These are phyloP conservation scores for Ligustrum vulgare DNA, from an alignment of 257 asterid genomes.

Conservation along the genomic window DNA sequence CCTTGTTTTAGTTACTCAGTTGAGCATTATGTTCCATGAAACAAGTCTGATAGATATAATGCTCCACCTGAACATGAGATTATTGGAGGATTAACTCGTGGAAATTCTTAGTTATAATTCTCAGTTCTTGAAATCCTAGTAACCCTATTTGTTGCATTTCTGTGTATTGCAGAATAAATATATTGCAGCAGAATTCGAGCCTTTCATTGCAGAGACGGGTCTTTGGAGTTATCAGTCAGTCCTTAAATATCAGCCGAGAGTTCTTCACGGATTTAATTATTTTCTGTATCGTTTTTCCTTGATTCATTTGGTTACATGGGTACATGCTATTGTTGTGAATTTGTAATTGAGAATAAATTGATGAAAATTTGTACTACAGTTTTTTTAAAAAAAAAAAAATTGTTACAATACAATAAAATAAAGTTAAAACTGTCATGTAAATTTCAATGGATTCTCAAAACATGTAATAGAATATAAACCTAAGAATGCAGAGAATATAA, in stretches of 20 bases:
- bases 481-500: background rate
- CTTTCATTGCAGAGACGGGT: background rate
- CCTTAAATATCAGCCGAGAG: background rate
- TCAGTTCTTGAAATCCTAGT: background rate
- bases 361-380: background rate
- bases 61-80: background rate
- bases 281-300: background rate
- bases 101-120: background rate
- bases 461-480: too few relatives aligned
- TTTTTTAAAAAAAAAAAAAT: background rate
- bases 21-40: background rate
- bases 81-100: background rate
- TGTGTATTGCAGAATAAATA: background rate
- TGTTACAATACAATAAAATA: background rate
- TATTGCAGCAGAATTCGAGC: background rate
- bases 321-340: background rate
- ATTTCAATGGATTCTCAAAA: background rate
- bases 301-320: background rate
- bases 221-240: background rate
- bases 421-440: background rate
- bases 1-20: background rate
- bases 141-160: background rate
- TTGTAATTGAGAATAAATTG: background rate
- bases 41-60: background rate
- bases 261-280: background rate